phyloP scores from a whole-genome alignment of 2,329 filamentous ascomycete species.

The Volutella citrinella region DNA sequence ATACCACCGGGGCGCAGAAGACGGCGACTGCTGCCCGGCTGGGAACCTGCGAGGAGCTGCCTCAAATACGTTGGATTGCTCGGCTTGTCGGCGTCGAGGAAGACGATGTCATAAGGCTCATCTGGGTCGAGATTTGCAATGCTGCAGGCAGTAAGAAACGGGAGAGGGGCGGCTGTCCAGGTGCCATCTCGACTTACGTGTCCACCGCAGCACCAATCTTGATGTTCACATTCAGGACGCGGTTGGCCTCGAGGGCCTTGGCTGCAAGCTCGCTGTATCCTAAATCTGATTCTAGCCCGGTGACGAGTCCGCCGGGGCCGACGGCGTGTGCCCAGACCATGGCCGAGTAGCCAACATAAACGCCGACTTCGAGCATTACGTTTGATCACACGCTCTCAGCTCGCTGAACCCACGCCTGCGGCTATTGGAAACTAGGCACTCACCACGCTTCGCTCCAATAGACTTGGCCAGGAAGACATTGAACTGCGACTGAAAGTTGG shows the following conservation, averaged over 20 bases:
- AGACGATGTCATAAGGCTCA: conserved; percentile 50
- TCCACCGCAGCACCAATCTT: conserved; percentile 44
- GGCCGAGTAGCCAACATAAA: conserved; percentile 48
- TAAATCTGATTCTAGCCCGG: conserved; percentile 42
- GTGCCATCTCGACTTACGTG: conserved; percentile 39
- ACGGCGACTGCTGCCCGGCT: conserved; percentile 32
- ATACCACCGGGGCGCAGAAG: conserved; percentile 48
- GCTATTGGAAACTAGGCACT: conserved; percentile 3
- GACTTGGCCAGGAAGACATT: conserved; percentile 39
- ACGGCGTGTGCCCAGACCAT: conserved; percentile 47
- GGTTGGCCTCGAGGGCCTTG: conserved; percentile 36
- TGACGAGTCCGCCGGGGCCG: conserved; percentile 41
- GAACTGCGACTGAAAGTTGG: conserved; percentile 39
- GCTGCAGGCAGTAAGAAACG: conserved; percentile 29
- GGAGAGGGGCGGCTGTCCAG: no score
- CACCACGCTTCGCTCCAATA: conserved; percentile 40
- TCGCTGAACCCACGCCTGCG: no score
- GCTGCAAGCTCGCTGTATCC: conserved; percentile 42
- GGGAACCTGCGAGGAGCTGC: conserved; percentile 42
- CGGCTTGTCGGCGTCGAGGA: conserved; percentile 52
- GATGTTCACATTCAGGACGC: conserved; percentile 44
- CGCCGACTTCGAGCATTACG: conserved; percentile 48
- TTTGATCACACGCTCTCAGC: no score
- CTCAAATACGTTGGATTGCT: conserved; percentile 49
- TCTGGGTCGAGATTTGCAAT: conserved; percentile 26